A percentile compares a stretch with the other conserved stretches of the same genome.
Conservation (phyloP, 805 yeast species). For the Metschnikowia baotianmanensis region DNA sequence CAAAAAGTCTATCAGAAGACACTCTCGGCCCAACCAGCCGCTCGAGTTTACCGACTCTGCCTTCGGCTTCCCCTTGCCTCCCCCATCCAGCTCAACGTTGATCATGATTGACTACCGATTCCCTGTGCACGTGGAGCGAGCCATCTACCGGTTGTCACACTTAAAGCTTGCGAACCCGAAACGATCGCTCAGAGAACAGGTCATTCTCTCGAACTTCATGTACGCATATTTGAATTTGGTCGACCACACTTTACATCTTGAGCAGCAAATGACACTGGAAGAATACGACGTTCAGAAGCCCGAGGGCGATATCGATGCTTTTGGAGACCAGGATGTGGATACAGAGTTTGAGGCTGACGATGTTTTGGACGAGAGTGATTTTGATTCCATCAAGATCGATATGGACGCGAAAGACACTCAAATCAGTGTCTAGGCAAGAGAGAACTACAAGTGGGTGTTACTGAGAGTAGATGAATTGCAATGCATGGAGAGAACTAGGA, state of each 20-base stretch:
- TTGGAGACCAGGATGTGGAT: constrained; percentile 19
- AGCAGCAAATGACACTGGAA: constrained; percentile 49
- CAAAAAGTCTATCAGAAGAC: constrained; percentile 39
- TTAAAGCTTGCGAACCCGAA: constrained; percentile 92
- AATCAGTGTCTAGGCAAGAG: constrained; percentile 3
- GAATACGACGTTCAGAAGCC: constrained; percentile 18
- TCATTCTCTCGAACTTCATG: constrained; percentile 92
- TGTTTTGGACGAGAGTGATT: constrained; percentile 16
- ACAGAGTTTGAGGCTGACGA: constrained; percentile 21
- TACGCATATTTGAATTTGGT: constrained; percentile 93
- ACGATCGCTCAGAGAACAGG: constrained; percentile 89
- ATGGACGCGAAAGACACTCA: constrained; percentile 15
- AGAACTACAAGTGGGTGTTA: no score
- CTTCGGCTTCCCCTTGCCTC: constrained; percentile 84
- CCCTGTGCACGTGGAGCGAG: constrained; percentile 94
- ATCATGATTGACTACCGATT: constrained; percentile 82
- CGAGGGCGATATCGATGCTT: constrained; percentile 15
- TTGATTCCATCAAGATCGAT: constrained; percentile 19
- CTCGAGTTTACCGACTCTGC: constrained; percentile 67
- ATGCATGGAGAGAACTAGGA: no score
- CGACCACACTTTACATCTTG: constrained; percentile 79
- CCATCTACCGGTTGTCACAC: constrained; percentile 89
- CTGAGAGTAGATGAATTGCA: no score
- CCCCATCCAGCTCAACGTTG: constrained; percentile 70
- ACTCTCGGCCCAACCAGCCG: constrained; percentile 45